Conservation (phyloP, 257 asterid species). For the Cinchona pubescens region DNA sequence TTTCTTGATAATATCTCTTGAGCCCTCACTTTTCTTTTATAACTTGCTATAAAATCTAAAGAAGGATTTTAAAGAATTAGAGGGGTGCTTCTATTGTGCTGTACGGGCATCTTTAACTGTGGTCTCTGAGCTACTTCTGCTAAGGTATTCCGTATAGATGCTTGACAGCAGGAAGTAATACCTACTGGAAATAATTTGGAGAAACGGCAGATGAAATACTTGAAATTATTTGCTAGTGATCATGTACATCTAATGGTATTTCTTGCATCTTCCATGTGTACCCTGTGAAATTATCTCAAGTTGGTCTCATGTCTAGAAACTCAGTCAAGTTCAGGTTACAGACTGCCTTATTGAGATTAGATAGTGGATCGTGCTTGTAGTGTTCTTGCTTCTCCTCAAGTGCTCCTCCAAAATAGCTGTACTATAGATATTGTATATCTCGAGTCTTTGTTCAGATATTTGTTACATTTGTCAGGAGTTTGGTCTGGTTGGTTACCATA, state of each 20-base stretch:
- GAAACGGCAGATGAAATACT: not conserved
- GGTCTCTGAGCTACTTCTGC: not conserved
- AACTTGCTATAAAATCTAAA: not conserved
- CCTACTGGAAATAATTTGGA: not conserved
- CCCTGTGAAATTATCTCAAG: not conserved
- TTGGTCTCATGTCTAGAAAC: not conserved
- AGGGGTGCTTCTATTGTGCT: too few species aligned
- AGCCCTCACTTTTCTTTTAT: not conserved
- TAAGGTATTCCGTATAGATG: not conserved
- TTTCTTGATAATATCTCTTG: not conserved
- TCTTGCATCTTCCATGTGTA: not conserved
- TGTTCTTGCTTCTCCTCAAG: not conserved
- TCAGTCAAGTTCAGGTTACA: not conserved
- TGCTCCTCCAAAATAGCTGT: not conserved
- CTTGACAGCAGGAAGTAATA: not conserved
- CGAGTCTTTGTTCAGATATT: not conserved
- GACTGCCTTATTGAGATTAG: not conserved
- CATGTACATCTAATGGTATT: not conserved
- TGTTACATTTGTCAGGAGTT: not conserved
- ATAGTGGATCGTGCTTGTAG: not conserved
- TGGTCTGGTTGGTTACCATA: constrained; percentile 23
- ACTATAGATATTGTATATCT: not conserved
- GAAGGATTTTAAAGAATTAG: not conserved
- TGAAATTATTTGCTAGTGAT: not conserved
- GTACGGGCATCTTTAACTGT: too few species aligned